phyloP scores from a whole-genome alignment of 177 flowering plant species.

The Vitis hybrid region DNA sequence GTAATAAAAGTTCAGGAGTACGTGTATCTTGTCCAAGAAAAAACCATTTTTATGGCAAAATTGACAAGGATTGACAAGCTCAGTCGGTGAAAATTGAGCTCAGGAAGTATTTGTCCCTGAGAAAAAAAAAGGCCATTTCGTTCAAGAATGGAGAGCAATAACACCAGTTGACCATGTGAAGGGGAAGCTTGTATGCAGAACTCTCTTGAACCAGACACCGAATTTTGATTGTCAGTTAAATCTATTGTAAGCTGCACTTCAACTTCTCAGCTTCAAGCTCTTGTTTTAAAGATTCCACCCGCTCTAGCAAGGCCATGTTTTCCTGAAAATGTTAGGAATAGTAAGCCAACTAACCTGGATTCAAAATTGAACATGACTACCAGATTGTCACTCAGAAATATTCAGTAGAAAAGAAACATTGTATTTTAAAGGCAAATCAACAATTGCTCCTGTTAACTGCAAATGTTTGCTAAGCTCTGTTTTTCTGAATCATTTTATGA shows the following conservation, averaged over 20 bases:
- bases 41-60: not conserved
- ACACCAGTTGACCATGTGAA: too few species aligned
- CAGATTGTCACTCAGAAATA: not conserved
- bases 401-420: too few species aligned
- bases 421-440: too few species aligned
- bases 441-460: too few species aligned
- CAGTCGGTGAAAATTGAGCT: not conserved
- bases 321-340: conserved; percentile 41
- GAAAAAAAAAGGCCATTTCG: not conserved
- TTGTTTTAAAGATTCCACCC: conserved; percentile 48
- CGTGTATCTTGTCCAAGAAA: not conserved
- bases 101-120: not conserved
- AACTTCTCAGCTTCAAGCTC: conserved; percentile 57
- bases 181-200: not conserved
- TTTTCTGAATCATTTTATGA: not conserved
- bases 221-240: not conserved
- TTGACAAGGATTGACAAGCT: not conserved
- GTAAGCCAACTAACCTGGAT: not conserved
- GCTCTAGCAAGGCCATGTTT: conserved; percentile 53
- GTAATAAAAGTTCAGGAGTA: too few species aligned
- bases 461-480: too few species aligned
- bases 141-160: not conserved
- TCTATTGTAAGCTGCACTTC: conserved; percentile 41
- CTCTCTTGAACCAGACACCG: not conserved
- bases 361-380: not conserved